Base-by-base conservation (phyloP, 2,329 filamentous ascomycete genomes). In the Penicillium olsonii region DNA sequence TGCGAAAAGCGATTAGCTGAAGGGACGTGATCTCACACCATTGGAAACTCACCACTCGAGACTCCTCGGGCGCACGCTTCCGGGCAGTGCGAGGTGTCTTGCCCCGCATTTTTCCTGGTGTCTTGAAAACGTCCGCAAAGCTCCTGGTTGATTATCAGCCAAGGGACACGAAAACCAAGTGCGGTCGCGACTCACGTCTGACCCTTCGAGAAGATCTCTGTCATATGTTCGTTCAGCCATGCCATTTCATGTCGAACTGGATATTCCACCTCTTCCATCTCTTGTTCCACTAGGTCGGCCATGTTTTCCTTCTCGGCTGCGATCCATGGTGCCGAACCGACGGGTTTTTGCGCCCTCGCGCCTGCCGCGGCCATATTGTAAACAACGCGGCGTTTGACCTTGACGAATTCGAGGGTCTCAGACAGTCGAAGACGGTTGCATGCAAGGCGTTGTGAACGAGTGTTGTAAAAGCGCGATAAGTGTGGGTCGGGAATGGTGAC, bases 221-320 rank as follows among this genome's bases (percentile, higher is more conserved):
- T 84, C 92, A 99, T 96, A 71, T 99, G 94, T 75, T 97, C 94
- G 66, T 99, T 97, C 62, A 99, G 78, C 94, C 94, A 99, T 68
- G 97, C 92, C 65, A 97, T 78, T 70, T 99, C 94, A 73, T 97
- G 95, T 50, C 89, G 84, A 54, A 90, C 92, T 24, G 91, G 90
- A 74, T 89, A 97, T 37, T 88, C 84, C 66, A 97, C 95, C 74
- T 99, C 95, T 60, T 97, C 92, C 46, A 89, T 82, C 70, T 97
- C 94, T 48, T 90, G 83, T 39, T 87, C 80, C 14, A 88, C 82
- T 55, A 96, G 85, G 57, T 88, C 82, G 46, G 84, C 76, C 12
- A 90, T 86, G 64, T 92, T 88, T 37, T 86, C 81, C 61, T 92
- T 84, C 77, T 99, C 94, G 59, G 90, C 85, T 26, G 85, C 77